Evolutionary conservation across 768 basidiomycete genomes (phyloP), one percentile per base, ranked within the genome.

Genomic region (Suillus subaureus): DNA sequence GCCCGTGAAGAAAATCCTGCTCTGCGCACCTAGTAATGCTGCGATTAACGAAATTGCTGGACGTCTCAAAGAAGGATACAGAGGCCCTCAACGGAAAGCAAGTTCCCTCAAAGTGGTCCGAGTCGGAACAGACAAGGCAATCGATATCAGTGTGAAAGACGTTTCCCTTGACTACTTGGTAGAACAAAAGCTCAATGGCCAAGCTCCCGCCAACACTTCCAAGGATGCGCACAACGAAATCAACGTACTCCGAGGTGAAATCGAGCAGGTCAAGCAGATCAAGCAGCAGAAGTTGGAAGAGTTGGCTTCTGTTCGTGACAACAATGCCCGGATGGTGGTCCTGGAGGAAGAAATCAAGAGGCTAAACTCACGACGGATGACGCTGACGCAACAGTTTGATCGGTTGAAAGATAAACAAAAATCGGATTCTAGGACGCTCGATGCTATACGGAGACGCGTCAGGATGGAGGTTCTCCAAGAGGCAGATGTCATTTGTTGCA

Each of bases 1-100:
- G 67, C 78, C 84, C 1, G 79, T 84, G 16, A 88, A 91, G 66
- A 92, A 91, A 73, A 82, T 99, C 51, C 84, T 99, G 21, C 82
- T 99, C 43, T 99, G 97, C 72, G 97, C 97, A 0, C 97, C 97
- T 2, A 96, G 94, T 78, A 99, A 99, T 77, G 97, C 97, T 21
- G 97, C 97, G 31, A 96, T 99, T 47, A 96, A 99, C 72, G 97
- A 99, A 80, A 89, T 99, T 21, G 93, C 94, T 8, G 85, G 87
- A 70, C 90, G 97, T 47, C 79, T 99, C 57, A 93, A 91, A 73
- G 89, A 92, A 61, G 89, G 91, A n/a, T 86, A 89, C 55, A 83
- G 87, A 63, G 83, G 85, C 33, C 76, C 86, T 28, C 80, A 84
- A 40, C 88, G 86, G 54, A 79, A 78, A 58, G 78, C 82, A 12